Percentiles rank a stretch among this genome's conserved stretches.
Evolutionary conservation across 192 early-diverging fungal genomes (phyloP).

Genomic region (Podila verticillata): DNA sequence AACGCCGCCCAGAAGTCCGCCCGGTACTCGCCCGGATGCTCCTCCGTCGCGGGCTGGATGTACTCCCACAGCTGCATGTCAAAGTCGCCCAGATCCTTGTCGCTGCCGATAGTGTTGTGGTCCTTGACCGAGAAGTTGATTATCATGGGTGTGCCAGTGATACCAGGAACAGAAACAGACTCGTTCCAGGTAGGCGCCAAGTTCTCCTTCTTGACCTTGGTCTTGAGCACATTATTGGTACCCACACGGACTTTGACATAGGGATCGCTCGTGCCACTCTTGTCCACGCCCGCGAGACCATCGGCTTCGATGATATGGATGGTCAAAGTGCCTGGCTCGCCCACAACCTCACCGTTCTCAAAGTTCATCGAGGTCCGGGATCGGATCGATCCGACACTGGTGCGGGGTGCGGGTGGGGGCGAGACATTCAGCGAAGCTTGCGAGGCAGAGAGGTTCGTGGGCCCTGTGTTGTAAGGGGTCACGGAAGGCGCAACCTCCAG

Average conservation of each 20-base stretch:
- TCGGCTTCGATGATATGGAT: conserved; percentile 58
- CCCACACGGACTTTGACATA: conserved; percentile 71
- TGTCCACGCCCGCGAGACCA: conserved; percentile 57
- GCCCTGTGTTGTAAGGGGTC: not conserved
- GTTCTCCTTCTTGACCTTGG: conserved; percentile 75
- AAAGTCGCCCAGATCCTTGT: conserved; percentile 69
- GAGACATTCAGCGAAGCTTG: conserved; percentile 17
- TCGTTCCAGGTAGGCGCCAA: conserved; percentile 72
- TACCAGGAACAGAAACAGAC: conserved; percentile 23
- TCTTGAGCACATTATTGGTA: conserved; percentile 72
- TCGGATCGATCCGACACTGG: conserved; percentile 30
- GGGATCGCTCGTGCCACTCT: conserved; percentile 71
- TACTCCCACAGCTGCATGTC: conserved; percentile 61
- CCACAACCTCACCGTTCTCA: conserved; percentile 35
- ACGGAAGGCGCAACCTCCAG: conserved; percentile 33
- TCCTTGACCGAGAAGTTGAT: conserved; percentile 73
- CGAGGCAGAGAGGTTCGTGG: conserved; percentile 14
- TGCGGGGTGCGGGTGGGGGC: conserved; percentile 10
- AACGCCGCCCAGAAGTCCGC: conserved; percentile 29
- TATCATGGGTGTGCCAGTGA: conserved; percentile 38
- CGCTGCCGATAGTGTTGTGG: conserved; percentile 69
- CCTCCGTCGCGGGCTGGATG: conserved; percentile 30
- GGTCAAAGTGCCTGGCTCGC: conserved; percentile 49
- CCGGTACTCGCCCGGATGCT: not conserved
- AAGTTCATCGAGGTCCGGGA: conserved; percentile 40